Conservation (phyloP, 345 rosid species). For the Cardamine occulta region DNA sequence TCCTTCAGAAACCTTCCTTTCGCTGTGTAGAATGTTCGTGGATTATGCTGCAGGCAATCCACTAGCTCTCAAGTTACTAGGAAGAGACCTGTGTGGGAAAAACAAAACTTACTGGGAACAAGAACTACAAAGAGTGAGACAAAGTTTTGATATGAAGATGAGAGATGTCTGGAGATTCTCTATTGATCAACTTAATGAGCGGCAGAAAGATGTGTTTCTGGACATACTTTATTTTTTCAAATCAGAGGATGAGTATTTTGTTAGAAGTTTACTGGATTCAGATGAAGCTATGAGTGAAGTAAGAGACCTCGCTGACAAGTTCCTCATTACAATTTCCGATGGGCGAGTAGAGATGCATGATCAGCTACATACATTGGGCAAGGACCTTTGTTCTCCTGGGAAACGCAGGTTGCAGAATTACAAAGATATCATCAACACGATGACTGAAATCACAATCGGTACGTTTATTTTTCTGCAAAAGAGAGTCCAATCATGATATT, state of each 20-base stretch:
- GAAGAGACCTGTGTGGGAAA: conserved; percentile 1
- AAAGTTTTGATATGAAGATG: not conserved
- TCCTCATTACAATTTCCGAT: conserved; percentile 15
- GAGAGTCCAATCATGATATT: too few relatives aligned
- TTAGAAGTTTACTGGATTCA: conserved; percentile 11
- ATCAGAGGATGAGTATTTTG: not conserved
- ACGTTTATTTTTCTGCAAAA: too few relatives aligned
- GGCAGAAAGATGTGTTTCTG: conserved; percentile 31
- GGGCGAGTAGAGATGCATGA: conserved; percentile 32
- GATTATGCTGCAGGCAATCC: conserved; percentile 36
- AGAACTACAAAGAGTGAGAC: not conserved
- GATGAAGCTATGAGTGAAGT: not conserved
- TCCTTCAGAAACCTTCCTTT: not conserved
- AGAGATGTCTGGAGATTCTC: conserved; percentile 11
- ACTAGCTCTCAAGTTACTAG: conserved; percentile 36
- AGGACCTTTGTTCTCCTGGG: not conserved
- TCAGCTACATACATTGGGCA: conserved; percentile 20
- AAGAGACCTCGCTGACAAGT: conserved; percentile 22
- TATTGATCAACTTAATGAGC: conserved; percentile 32
- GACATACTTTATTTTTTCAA: conserved; percentile 25
- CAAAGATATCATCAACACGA: not conserved
- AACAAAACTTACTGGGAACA: conserved; percentile 21
- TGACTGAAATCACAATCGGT: too few relatives aligned
- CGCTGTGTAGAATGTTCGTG: not conserved
- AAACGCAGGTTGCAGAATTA: too few relatives aligned